Evolutionary conservation across 73 alveolate species (phyloP).

Genomic region (Tetrahymena thermophila): DNA sequence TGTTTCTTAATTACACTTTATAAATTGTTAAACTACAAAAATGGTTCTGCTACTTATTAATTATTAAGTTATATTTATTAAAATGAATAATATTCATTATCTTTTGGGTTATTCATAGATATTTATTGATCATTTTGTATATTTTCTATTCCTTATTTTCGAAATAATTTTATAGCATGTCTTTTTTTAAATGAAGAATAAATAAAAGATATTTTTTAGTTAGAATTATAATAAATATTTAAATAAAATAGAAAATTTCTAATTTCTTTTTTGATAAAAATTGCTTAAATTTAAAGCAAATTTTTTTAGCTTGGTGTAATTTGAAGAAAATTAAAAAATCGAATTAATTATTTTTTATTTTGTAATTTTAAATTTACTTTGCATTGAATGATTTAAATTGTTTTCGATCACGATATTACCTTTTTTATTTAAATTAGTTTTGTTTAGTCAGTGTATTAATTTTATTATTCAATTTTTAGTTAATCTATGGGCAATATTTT

Average conservation of each 20-base stretch:
- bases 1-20: neutral
- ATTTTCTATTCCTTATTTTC: neutral
- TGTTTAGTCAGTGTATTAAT: neutral
- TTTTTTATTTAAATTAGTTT: too few species aligned
- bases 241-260: too few species aligned
- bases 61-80: too few species aligned
- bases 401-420: neutral
- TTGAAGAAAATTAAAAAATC: too few species aligned
- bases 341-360: too few species aligned
- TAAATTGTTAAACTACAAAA: too few species aligned
- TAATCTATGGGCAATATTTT: neutral
- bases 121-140: neutral
- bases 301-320: too few species aligned
- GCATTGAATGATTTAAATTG: neutral
- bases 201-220: too few species aligned
- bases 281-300: neutral
- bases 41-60: neutral
- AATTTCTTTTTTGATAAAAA: too few species aligned
- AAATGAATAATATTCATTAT: neutral
- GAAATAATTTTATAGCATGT: too few species aligned
- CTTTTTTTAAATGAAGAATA: neutral
- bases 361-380: neutral
- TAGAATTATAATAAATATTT: too few species aligned
- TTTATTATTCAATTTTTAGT: neutral
- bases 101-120: neutral